These are phyloP conservation scores for Paramecium tetraurelia DNA, from an alignment of 73 alveolate species.

Conservation along the genomic window DNA sequence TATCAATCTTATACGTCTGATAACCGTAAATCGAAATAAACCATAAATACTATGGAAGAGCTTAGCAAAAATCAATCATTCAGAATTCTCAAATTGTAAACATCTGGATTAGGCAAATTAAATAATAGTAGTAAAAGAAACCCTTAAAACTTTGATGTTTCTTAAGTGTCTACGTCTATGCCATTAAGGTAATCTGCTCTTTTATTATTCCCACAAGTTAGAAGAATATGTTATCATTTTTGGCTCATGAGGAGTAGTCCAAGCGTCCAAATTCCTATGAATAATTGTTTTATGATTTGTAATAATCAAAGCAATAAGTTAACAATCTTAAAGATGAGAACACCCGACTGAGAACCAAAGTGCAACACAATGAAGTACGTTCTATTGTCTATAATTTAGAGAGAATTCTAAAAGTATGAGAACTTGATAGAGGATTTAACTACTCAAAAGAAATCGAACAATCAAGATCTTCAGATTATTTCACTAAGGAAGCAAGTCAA, in stretches of 20 bases:
- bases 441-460: neutral
- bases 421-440: slow-evolving; percentile 10
- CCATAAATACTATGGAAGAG: slow-evolving; percentile 10
- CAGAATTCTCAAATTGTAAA: slow-evolving; percentile 9
- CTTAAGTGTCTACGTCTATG: slow-evolving; percentile 15
- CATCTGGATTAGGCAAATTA: neutral
- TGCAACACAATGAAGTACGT: neutral
- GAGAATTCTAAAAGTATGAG: slow-evolving; percentile 1
- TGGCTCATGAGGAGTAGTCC: neutral
- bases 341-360: neutral
- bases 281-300: neutral
- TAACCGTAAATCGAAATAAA: slow-evolving; percentile 2
- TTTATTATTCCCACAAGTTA: neutral
- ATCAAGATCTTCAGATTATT: neutral
- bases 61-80: neutral
- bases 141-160: slow-evolving; percentile 2
- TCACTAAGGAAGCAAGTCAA: neutral
- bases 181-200: neutral
- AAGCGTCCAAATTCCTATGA: neutral
- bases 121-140: slow-evolving; percentile 3
- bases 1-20: slow-evolving; percentile 28
- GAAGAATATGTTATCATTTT: slow-evolving; percentile 21
- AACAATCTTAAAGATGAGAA: slow-evolving; percentile 17
- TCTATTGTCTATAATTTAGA: neutral
- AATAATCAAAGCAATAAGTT: neutral